Evolutionary conservation across 2,329 filamentous ascomycete species (phyloP).

Genomic region (Fusarium sp.): DNA sequence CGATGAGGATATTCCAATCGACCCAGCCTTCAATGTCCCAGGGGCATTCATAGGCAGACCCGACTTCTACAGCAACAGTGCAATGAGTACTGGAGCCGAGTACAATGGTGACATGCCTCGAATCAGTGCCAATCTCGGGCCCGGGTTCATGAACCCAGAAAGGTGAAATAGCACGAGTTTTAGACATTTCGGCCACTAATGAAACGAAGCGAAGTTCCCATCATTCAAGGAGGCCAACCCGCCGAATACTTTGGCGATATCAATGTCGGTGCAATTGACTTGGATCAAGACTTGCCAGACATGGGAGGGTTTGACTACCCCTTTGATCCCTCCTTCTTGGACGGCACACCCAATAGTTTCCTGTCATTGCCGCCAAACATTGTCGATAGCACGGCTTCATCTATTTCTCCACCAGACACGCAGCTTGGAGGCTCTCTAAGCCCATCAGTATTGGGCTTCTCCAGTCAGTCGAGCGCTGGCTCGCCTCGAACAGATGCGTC

Average conservation of each 20-base stretch:
- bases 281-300: background rate
- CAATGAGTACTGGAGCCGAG: background rate
- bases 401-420: background rate
- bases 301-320: background rate
- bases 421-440: background rate
- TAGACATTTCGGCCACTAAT: fast-evolving
- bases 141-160: background rate
- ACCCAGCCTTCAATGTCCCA: background rate
- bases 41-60: background rate
- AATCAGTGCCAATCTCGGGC: background rate
- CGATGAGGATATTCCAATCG: background rate
- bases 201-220: background rate
- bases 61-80: background rate
- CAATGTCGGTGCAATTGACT: background rate
- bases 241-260: background rate
- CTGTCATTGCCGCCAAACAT: background rate
- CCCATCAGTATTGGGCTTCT: background rate
- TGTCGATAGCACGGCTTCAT: background rate
- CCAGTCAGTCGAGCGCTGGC: background rate
- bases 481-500: background rate
- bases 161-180: background rate
- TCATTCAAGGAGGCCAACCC: background rate
- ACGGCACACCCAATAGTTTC: background rate
- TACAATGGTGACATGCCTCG: background rate
- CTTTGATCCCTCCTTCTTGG: background rate